phyloP scores from a whole-genome alignment of 768 basidiomycete species.

The Terana coerulea region DNA sequence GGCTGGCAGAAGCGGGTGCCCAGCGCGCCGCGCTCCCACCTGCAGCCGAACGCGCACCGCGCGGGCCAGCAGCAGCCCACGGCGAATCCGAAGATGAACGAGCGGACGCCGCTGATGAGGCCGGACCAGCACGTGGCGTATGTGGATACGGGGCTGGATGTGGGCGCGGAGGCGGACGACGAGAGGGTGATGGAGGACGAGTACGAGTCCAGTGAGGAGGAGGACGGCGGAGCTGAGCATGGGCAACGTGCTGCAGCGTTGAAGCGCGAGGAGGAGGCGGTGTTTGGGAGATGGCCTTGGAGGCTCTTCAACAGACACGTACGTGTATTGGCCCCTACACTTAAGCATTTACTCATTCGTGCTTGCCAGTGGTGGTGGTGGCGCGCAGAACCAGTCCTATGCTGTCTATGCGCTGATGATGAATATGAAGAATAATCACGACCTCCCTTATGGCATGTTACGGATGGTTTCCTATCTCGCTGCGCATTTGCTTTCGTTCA shows the following conservation, averaged over 20 bases:
- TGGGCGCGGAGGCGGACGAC: conserved; percentile 16
- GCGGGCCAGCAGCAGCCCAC: conserved; percentile 16
- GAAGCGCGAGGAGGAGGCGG: conserved; percentile 47
- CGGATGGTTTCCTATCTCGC: too few species aligned
- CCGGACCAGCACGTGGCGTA: conserved; percentile 21
- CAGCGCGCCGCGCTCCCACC: conserved; percentile 6
- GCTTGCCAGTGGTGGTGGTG: conserved; percentile 79
- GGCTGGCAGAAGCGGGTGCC: conserved; percentile 11
- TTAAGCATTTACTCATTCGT: not conserved
- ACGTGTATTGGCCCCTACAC: conserved; percentile 24
- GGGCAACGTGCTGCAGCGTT: conserved; percentile 29
- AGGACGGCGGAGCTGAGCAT: conserved; percentile 22
- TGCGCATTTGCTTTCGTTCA: too few species aligned
- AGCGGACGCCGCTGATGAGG: conserved; percentile 38
- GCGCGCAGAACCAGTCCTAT: conserved; percentile 60
- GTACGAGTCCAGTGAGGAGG: conserved; percentile 23
- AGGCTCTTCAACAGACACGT: conserved; percentile 70
- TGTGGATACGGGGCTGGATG: conserved; percentile 15
- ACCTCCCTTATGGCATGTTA: too few species aligned
- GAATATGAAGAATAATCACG: conserved; percentile 44
- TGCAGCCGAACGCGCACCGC: conserved; percentile 13
- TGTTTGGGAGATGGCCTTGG: conserved; percentile 66
- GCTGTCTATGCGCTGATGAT: conserved; percentile 52
- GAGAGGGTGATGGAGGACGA: conserved; percentile 15
- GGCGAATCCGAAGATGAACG: conserved; percentile 23